A percentile compares a stretch with the other conserved stretches of the same genome.
These are phyloP conservation scores for Bryoglossum gracile DNA, from an alignment of 495 filamentous ascomycete species.

Conservation along the genomic window DNA sequence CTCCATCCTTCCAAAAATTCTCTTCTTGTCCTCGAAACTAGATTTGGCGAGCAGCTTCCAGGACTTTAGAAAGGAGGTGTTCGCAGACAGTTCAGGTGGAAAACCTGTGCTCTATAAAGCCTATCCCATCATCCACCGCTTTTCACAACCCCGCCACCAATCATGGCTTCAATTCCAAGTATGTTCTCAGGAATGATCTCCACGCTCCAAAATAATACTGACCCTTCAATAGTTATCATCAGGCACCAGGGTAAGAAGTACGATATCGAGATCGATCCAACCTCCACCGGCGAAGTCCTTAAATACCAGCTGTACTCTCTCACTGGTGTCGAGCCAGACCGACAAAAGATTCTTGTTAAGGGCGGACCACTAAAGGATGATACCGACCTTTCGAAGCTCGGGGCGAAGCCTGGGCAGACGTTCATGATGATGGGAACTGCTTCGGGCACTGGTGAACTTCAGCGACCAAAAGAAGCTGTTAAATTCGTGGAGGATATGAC, in stretches of 20 bases:
- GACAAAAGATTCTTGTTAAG: slow-evolving; percentile 92
- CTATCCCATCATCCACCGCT: slow-evolving; percentile 4
- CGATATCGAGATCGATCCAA: slow-evolving; percentile 83
- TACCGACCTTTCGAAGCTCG: slow-evolving; percentile 71
- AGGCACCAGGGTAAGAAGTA: slow-evolving; percentile 94
- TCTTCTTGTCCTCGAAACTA: too few relatives aligned
- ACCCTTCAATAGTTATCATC: slow-evolving; percentile 71
- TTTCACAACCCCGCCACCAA: slow-evolving; percentile 17
- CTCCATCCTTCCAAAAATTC: too few relatives aligned
- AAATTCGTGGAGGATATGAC: slow-evolving; percentile 98
- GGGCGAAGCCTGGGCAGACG: slow-evolving; percentile 74
- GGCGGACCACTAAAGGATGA: slow-evolving; percentile 95
- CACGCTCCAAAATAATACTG: slow-evolving; percentile 1
- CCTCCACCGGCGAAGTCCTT: slow-evolving; percentile 81
- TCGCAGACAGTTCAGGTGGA: too few relatives aligned
- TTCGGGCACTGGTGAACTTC: slow-evolving; percentile 45
- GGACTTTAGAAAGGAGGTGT: too few relatives aligned
- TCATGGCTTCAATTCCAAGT: slow-evolving; percentile 60
- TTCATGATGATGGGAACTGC: slow-evolving; percentile 97
- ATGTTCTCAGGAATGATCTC: slow-evolving; percentile 27
- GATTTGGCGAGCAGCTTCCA: too few relatives aligned
- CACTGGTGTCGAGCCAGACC: slow-evolving; percentile 91
- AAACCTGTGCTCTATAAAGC: too few relatives aligned
- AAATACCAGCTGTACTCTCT: slow-evolving; percentile 93
- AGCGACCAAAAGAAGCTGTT: slow-evolving; percentile 70